Conservation (phyloP, 768 basidiomycete species). For the Boletus reticuloceps region DNA sequence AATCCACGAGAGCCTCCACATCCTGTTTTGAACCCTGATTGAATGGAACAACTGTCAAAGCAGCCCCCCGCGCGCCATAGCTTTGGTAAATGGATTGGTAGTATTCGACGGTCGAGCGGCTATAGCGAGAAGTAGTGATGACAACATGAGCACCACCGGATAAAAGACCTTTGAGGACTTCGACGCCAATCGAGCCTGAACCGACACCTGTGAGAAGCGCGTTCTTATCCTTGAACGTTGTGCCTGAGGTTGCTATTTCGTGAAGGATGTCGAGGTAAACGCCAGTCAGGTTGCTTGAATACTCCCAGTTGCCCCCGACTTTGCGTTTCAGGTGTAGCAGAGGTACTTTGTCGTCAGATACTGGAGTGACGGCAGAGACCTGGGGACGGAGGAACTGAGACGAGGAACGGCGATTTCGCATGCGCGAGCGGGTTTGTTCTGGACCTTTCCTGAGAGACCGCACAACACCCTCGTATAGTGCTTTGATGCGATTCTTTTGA, state of each 20-base stretch:
- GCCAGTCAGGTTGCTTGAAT: conserved; percentile 93
- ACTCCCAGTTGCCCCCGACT: conserved; percentile 93
- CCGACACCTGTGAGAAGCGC: conserved; percentile 97
- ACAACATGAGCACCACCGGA: conserved; percentile 96
- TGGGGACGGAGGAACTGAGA: conserved; percentile 97
- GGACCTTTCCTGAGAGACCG: conserved; percentile 83
- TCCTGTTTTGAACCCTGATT: conserved; percentile 99
- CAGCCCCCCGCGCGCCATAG: conserved; percentile 92
- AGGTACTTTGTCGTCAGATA: conserved; percentile 86
- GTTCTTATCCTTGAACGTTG: conserved; percentile 99
- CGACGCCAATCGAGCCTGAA: conserved; percentile 96
- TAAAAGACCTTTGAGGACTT: conserved; percentile 94
- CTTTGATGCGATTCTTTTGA: conserved; percentile 94
- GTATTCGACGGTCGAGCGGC: conserved; percentile 92
- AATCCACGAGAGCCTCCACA: conserved; percentile 96
- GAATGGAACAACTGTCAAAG: conserved; percentile 97
- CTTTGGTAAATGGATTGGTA: conserved; percentile 98
- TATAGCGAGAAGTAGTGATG: conserved; percentile 97
- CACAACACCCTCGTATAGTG: conserved; percentile 94
- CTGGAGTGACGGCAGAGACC: conserved; percentile 63
- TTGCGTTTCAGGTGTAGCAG: conserved; percentile 96
- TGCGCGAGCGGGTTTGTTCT: conserved; percentile 54
- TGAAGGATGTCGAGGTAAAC: conserved; percentile 96
- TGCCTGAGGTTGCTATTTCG: conserved; percentile 98
- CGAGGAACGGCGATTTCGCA: conserved; percentile 82